Percentiles rank a stretch among this genome's conserved stretches.
Evolutionary conservation across 2,329 filamentous ascomycete species (phyloP).

Genomic region (Didymella keratinophila): DNA sequence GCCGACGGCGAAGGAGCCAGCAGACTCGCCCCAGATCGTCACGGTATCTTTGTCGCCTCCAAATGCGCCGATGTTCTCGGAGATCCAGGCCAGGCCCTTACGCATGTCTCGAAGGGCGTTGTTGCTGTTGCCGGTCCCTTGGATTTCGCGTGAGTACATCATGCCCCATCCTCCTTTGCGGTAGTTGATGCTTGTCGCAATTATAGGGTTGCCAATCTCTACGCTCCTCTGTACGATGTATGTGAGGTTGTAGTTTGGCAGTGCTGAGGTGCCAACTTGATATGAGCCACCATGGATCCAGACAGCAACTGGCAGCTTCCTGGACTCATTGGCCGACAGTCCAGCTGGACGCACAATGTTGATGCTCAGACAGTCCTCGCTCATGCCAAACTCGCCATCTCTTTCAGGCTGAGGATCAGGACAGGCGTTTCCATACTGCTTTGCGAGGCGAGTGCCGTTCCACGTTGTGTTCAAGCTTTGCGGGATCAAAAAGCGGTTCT

Average conservation of each 20-base stretch:
- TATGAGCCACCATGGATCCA: slow-evolving; percentile 66
- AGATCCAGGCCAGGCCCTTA: slow-evolving; percentile 56
- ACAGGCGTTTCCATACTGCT: slow-evolving; percentile 53
- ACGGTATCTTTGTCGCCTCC: slow-evolving; percentile 54
- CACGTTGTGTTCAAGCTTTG: slow-evolving; percentile 58
- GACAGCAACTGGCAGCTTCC: slow-evolving; percentile 63
- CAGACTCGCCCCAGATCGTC: slow-evolving; percentile 57
- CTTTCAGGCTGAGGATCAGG: slow-evolving; percentile 43
- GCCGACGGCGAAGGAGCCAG: slow-evolving; percentile 54
- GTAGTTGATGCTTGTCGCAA: slow-evolving; percentile 50
- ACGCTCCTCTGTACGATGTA: slow-evolving; percentile 62
- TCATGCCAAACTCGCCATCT: slow-evolving; percentile 48
- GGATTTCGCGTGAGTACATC: slow-evolving; percentile 59
- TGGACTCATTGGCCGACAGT: slow-evolving; percentile 42
- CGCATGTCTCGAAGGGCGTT: slow-evolving; percentile 53
- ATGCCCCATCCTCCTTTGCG: slow-evolving; percentile 75
- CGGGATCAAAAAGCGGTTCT: slow-evolving; percentile 63
- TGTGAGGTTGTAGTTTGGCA: slow-evolving; percentile 67
- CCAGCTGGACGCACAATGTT: slow-evolving; percentile 67
- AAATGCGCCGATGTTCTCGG: slow-evolving; percentile 54
- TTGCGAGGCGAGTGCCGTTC: slow-evolving; percentile 51
- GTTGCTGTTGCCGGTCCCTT: slow-evolving; percentile 58
- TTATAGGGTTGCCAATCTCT: slow-evolving; percentile 48
- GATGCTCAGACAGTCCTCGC: slow-evolving; percentile 68
- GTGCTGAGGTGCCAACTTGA: slow-evolving; percentile 54